phyloP scores from a whole-genome alignment of 2,329 filamentous ascomycete genomes.

The Colletotrichum horii region DNA sequence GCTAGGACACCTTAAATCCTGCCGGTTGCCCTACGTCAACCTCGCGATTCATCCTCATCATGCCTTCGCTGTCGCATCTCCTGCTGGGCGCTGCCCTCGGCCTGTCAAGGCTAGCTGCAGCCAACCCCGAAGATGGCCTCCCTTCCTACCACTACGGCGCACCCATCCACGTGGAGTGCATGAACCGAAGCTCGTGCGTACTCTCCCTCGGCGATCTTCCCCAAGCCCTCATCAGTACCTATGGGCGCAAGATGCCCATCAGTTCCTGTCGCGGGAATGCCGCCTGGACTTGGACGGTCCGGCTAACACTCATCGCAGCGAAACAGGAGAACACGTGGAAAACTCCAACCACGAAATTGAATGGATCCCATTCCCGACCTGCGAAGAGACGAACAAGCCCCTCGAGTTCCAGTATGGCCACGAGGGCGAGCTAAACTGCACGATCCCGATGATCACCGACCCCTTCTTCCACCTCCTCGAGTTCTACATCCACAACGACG shows the following conservation, averaged over 20 bases:
- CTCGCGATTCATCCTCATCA: background rate
- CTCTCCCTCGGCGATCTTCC: background rate
- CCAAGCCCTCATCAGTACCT: background rate
- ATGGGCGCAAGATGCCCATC: background rate
- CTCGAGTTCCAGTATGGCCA: slow-evolving; percentile 88
- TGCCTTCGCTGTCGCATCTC: background rate
- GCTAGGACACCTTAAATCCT: background rate
- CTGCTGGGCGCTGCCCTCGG: slow-evolving; percentile 8
- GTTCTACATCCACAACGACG: slow-evolving; percentile 98
- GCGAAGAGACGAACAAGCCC: slow-evolving; percentile 84
- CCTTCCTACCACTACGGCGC: slow-evolving; percentile 72
- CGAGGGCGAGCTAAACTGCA: slow-evolving; percentile 84
- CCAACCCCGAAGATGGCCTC: slow-evolving; percentile 46
- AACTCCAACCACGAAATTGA: slow-evolving; percentile 81
- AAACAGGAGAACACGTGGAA: slow-evolving; percentile 89
- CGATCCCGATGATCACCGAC: slow-evolving; percentile 77
- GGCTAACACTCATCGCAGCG: slow-evolving; percentile 51
- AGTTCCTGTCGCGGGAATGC: background rate
- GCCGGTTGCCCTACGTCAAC: background rate
- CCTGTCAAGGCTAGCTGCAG: slow-evolving; percentile 26
- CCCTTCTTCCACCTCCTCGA: slow-evolving; percentile 89
- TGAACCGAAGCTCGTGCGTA: slow-evolving; percentile 75
- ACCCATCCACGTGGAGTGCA: slow-evolving; percentile 72
- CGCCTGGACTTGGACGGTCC: background rate
- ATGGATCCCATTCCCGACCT: slow-evolving; percentile 89